Percentiles rank a stretch among this genome's conserved stretches.
These are phyloP conservation scores for Candida andamanensis DNA, from an alignment of 805 yeast species.

Conservation along the genomic window DNA sequence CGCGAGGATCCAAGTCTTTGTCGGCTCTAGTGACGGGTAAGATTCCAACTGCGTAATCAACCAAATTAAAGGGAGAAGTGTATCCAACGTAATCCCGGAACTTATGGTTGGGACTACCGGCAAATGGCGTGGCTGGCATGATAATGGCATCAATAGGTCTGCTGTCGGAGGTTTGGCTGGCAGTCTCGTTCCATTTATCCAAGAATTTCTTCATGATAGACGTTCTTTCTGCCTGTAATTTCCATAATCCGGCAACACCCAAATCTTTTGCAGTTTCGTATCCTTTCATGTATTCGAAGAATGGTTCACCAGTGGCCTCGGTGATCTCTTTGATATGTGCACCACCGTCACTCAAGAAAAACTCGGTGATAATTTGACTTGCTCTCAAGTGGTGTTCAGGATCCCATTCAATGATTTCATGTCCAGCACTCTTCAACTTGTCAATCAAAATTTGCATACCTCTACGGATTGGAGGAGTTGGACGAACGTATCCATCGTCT, in stretches of 20 bases:
- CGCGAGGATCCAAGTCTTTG: slow-evolving; percentile 32
- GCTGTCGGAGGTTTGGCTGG: slow-evolving; percentile 46
- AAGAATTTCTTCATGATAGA: slow-evolving; percentile 48
- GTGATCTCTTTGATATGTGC: slow-evolving; percentile 47
- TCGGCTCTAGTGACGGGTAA: slow-evolving; percentile 52
- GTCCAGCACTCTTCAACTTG: slow-evolving; percentile 55
- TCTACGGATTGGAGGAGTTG: slow-evolving; percentile 53
- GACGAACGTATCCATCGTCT: slow-evolving; percentile 64
- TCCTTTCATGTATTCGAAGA: slow-evolving; percentile 58
- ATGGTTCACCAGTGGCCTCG: slow-evolving; percentile 66
- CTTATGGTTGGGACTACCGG: slow-evolving; percentile 63
- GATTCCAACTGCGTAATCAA: slow-evolving; percentile 65
- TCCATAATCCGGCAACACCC: slow-evolving; percentile 42
- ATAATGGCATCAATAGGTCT: slow-evolving; percentile 44
- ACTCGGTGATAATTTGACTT: slow-evolving; percentile 48
- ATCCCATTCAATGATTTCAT: slow-evolving; percentile 48
- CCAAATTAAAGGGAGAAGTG: slow-evolving; percentile 66
- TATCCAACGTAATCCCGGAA: slow-evolving; percentile 73
- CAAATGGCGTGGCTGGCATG: slow-evolving; percentile 61
- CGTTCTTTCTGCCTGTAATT: slow-evolving; percentile 49
- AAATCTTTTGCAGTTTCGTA: slow-evolving; percentile 47
- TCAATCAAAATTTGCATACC: slow-evolving; percentile 49
- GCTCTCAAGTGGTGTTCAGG: slow-evolving; percentile 56
- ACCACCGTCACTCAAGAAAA: slow-evolving; percentile 70
- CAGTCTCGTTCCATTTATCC: slow-evolving; percentile 52